Evolutionary conservation across 148 eudicot species (phyloP).

Genomic region (Rhododendron kiyosumense): DNA sequence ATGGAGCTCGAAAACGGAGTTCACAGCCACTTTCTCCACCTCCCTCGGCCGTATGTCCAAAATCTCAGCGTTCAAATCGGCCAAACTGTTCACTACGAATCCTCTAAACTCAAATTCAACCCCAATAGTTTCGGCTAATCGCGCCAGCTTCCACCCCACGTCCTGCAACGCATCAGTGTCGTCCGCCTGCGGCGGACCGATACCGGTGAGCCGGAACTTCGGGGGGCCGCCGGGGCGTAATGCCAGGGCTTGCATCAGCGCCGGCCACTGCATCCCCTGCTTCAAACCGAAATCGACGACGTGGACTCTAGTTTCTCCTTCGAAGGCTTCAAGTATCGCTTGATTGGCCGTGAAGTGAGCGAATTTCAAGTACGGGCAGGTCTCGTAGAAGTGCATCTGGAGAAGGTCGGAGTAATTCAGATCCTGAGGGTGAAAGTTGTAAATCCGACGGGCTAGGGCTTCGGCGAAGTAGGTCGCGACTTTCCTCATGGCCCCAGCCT

Average conservation of each 20-base stretch:
- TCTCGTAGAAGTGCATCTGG: conserved; percentile 80
- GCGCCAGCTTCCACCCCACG: conserved; percentile 82
- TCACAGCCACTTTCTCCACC: conserved; percentile 65
- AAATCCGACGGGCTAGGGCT: conserved; percentile 72
- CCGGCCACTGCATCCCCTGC: conserved; percentile 98
- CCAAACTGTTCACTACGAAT: conserved; percentile 55
- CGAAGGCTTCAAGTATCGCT: conserved; percentile 81
- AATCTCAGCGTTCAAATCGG: conserved; percentile 56
- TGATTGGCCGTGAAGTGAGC: conserved; percentile 95
- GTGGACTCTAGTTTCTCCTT: conserved; percentile 49
- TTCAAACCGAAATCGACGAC: conserved; percentile 86
- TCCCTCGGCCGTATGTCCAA: conserved; percentile 32
- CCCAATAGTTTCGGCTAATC: conserved; percentile 58
- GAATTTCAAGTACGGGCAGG: conserved; percentile 78
- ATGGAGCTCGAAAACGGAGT: conserved; percentile 81
- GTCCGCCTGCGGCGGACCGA: conserved; percentile 84
- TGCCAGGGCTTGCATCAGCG: conserved; percentile 77
- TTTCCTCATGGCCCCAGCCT: conserved; percentile 75
- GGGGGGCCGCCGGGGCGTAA: conserved; percentile 79
- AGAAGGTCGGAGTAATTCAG: conserved; percentile 46
- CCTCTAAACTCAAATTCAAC: conserved; percentile 72
- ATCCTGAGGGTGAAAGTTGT: conserved; percentile 47
- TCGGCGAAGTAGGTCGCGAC: conserved; percentile 83
- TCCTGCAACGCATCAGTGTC: conserved; percentile 61
- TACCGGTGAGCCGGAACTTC: conserved; percentile 61